Evolutionary conservation across 1,284 basidiomycete genomes (phyloP), one percentile per base, ranked within the genome.

Genomic region (Porodaedalea pini): DNA sequence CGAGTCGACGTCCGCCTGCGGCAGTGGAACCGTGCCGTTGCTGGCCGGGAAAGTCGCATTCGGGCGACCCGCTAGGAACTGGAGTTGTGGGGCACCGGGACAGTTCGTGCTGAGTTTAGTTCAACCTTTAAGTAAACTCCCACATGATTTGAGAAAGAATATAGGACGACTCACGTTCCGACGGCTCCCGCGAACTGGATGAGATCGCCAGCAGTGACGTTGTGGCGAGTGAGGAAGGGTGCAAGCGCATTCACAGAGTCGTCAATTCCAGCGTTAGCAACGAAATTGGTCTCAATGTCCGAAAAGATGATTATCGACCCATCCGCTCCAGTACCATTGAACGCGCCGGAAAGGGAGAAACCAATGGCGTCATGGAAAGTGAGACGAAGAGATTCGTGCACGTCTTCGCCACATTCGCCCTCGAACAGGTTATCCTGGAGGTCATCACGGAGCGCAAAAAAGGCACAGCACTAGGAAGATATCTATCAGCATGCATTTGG

Each of bases 151-250:
- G 15, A 29, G 11, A 3, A 19, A 41, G 23, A 19, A 29, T 10
- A 40, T 17, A 25, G 13, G 17, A 8, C 21, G 13, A 43, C 51
- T 54, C 23, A 54, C 51, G 68, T 54, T 23, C 63, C 68, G 51
- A 70, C 65, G 21, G 67, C 68, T 50, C 67, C 67, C 6, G 68
- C 69, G 54, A 70, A 68, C 48, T 69, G 67, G 48, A 70, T 66
- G 61, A 69, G 66, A 60, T 70, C 68, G 6, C 60, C 68, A 44
- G 58, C 57, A 32, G 59, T 59, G 59, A 69, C 64, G 54, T 65
- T 63, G 62, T 64, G 63, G 29, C 51, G 60, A 15, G 52, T 52
- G 41, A 68, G 39, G 63, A 69, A 65, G 3, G 66, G 68, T 51
- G 45, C 47, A 44, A 68, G 62, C 43, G 56, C 58, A 49, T 63